Base-by-base conservation (phyloP, 495 filamentous ascomycete species). In the Aspergillus ostianus region DNA sequence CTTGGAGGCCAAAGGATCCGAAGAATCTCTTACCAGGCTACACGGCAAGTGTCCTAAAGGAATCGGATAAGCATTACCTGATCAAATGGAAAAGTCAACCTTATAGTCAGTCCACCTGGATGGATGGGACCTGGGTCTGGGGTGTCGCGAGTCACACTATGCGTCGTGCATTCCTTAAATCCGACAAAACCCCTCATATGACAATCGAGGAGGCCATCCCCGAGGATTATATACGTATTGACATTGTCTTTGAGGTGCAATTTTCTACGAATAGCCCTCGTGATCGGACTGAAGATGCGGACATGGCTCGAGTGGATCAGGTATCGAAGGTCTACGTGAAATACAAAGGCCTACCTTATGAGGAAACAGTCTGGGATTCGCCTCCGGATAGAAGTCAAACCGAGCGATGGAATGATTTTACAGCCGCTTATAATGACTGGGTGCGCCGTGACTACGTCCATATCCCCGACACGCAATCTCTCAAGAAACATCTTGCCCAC, bases 331-430 rank as follows among this genome's bases (percentile, higher is more conserved):
- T 90, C 10, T 83, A 85, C 27, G 87, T 96, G 66, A 99, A 99
- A 62, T 98, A 90, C 70, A 90, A 93, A 70, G 95, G 95, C n/a
- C 80, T 98, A n/a, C 80, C 87, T 6, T 98, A 97, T 69, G 93
- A 97, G 59, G 91, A 98, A 41, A 74, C 85, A 0, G 90, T 94
- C 1, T 97, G 93, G 93, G 93, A 96, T 59, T 78, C 82, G 3
- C 90, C 92, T 0, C 95, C 95, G 2, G 70, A 78, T n/a, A 78
- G 79, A 20, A 83, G 83, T 21, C 84, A 90, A 46, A 73, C 74
- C 12, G 85, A 86, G 15, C 77, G 87, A 27, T 98, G 90, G 87
- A 78, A 78, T n/a, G 90, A 93, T 46, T 99, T 94, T 66, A 78
- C 84, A 53, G 74, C 74, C 8, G 95, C 95, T 0, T 98, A 96